These are phyloP conservation scores for Mortierella hygrophila DNA, from an alignment of 192 early-diverging fungal genomes.

Conservation along the genomic window DNA sequence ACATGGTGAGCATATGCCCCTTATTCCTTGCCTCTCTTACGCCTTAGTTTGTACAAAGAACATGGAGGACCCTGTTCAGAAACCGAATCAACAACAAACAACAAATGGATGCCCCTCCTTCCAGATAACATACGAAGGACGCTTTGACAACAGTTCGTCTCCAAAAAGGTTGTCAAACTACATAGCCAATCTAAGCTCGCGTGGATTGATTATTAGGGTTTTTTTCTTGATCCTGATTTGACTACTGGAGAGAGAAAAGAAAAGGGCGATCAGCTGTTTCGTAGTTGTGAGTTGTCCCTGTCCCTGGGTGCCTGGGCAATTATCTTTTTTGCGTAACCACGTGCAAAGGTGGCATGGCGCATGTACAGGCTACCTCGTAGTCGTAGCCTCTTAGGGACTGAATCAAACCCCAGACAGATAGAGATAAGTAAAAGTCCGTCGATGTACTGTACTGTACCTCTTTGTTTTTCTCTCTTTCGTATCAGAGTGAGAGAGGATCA, in stretches of 20 bases:
- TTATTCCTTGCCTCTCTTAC: not conserved
- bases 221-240: not conserved
- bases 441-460: not conserved
- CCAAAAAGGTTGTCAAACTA: not conserved
- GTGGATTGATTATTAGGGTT: not conserved
- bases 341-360: not conserved
- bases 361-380: not conserved
- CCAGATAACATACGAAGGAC: not conserved
- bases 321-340: slow-evolving; percentile 1
- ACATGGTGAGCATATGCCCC: not conserved
- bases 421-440: not conserved
- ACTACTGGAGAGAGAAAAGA: not conserved
- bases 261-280: slow-evolving; percentile 6
- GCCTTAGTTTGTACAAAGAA: not conserved
- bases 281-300: not conserved
- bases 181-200: not conserved
- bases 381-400: too few species aligned
- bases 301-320: not conserved
- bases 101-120: not conserved
- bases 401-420: too few species aligned
- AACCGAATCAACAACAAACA: not conserved
- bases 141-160: not conserved
- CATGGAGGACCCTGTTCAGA: not conserved
- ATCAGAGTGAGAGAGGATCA: not conserved
- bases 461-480: not conserved